Conservation (phyloP, 2,329 filamentous ascomycete genomes). For the Penicillium sp. region DNA sequence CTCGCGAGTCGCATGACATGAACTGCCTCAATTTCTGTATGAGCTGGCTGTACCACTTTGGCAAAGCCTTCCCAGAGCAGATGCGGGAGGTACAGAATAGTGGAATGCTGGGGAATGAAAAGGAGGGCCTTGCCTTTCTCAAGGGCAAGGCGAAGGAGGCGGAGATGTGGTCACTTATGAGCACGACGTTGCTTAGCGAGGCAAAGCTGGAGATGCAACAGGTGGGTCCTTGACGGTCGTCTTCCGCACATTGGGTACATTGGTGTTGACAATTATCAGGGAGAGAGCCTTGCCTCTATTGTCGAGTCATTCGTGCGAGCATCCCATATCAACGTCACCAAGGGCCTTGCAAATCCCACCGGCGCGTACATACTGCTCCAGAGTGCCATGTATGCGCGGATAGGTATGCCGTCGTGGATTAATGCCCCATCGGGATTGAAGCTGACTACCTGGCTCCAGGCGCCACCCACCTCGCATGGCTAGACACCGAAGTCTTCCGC, state of each 20-base stretch:
- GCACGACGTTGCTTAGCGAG: constrained; percentile 81
- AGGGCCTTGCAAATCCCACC: constrained; percentile 71
- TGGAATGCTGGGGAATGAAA: constrained; percentile 74
- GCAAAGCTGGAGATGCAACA: constrained; percentile 76
- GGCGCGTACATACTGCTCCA: constrained; percentile 73
- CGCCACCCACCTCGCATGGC: constrained; percentile 56
- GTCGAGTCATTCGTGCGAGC: constrained; percentile 81
- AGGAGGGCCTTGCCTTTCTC: constrained; percentile 79
- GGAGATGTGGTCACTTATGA: constrained; percentile 82
- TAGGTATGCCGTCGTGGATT: constrained; percentile 57
- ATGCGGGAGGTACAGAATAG: constrained; percentile 69
- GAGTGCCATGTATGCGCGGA: constrained; percentile 72
- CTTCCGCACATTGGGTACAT: neutral
- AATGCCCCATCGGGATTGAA: neutral
- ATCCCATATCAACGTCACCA: constrained; percentile 77
- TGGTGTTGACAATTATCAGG: constrained; percentile 43
- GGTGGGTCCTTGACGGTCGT: constrained; percentile 53
- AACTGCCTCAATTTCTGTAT: constrained; percentile 91
- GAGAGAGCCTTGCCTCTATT: constrained; percentile 60
- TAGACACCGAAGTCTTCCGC: constrained; percentile 71
- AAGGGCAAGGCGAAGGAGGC: constrained; percentile 83
- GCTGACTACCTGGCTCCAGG: constrained; percentile 40
- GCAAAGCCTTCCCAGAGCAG: constrained; percentile 78
- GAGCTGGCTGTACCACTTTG: constrained; percentile 94
- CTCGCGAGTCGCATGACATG: constrained; percentile 89